phyloP scores from a whole-genome alignment of 768 basidiomycete species.

The Hygrophorus pudorinus region DNA sequence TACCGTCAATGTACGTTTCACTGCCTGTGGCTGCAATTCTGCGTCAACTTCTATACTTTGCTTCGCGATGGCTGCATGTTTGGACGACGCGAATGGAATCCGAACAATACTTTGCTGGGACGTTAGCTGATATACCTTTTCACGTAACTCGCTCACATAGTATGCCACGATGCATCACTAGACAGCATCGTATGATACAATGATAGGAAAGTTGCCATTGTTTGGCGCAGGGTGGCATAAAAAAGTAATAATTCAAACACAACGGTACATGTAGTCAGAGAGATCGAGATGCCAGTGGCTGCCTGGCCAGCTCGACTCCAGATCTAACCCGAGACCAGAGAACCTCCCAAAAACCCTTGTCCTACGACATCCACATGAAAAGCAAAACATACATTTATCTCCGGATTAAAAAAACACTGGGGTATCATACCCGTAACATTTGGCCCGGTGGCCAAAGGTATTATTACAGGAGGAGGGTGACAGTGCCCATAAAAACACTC shows the following conservation, averaged over 20 bases:
- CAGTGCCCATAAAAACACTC: slow-evolving; percentile 29
- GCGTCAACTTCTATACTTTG: slow-evolving; percentile 80
- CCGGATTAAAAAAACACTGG: background rate
- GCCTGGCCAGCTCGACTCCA: slow-evolving; percentile 6
- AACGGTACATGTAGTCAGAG: background rate
- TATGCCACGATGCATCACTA: slow-evolving; percentile 7
- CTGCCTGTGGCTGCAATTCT: slow-evolving; percentile 75
- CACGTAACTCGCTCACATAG: slow-evolving; percentile 5
- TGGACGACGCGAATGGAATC: slow-evolving; percentile 64
- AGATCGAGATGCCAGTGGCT: background rate
- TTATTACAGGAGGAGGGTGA: slow-evolving; percentile 23
- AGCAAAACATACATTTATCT: background rate
- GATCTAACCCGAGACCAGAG: slow-evolving; percentile 2
- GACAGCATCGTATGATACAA: too few species aligned
- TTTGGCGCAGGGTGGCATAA: too few species aligned
- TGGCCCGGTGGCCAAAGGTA: slow-evolving; percentile 6
- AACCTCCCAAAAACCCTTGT: background rate
- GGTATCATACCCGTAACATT: slow-evolving; percentile 4
- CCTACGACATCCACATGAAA: background rate
- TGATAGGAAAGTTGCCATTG: too few species aligned
- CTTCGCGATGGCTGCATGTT: slow-evolving; percentile 76
- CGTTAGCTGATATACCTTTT: background rate
- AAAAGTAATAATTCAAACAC: too few species aligned
- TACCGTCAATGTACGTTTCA: slow-evolving; percentile 59
- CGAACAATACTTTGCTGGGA: slow-evolving; percentile 39